Conservation (phyloP, 1,284 basidiomycete species). For the Gymnopus androsaceus region DNA sequence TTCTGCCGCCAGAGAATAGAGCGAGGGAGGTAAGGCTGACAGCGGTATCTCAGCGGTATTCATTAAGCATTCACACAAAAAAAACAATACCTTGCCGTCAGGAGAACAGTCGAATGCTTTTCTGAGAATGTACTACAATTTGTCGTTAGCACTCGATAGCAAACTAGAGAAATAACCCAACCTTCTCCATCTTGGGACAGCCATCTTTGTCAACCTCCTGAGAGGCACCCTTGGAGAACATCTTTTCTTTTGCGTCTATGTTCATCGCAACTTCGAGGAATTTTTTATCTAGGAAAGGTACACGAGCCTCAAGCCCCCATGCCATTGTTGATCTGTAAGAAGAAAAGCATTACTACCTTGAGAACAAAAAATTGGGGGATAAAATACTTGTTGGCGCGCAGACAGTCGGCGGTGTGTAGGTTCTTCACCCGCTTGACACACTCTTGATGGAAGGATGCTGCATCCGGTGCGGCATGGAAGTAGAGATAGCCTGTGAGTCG, state of each 20-base stretch:
- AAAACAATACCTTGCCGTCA: conserved; percentile 68
- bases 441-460: conserved; percentile 93
- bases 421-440: conserved; percentile 95
- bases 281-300: conserved; percentile 97
- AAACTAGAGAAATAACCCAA: conserved; percentile 28
- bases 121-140: conserved; percentile 86
- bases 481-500: conserved; percentile 84
- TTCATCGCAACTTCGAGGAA: conserved; percentile 97
- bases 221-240: conserved; percentile 82
- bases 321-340: conserved; percentile 91
- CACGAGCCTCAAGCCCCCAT: conserved; percentile 98
- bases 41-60: conserved; percentile 4
- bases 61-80: conserved; percentile 5
- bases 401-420: conserved; percentile 96
- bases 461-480: conserved; percentile 97
- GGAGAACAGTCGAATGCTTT: conserved; percentile 95
- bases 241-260: conserved; percentile 86
- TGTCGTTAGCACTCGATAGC: conserved; percentile 1
- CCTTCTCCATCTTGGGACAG: conserved; percentile 92
- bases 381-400: conserved; percentile 92
- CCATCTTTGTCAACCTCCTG: conserved; percentile 87
- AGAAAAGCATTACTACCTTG: conserved; percentile 8
- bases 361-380: conserved; percentile 2
- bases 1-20: conserved; percentile 99
- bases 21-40: conserved; percentile 87